A percentile compares a stretch with the other conserved stretches of the same genome.
Evolutionary conservation across 176 grass and related monocot species (phyloP).

Genomic region (Canna indica): DNA sequence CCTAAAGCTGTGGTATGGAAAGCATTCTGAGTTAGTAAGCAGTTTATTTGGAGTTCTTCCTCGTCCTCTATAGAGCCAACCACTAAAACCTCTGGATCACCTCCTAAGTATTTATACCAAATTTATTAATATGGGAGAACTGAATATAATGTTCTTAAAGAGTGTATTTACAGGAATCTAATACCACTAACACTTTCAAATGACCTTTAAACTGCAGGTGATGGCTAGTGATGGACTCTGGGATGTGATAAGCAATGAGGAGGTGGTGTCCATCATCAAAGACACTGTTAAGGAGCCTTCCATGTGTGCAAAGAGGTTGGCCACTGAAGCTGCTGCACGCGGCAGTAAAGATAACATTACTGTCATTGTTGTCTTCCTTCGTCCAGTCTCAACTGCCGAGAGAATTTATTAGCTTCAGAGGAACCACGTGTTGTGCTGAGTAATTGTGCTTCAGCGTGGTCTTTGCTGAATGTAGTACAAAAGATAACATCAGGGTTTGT

Average conservation of each 20-base stretch:
- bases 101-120: neutral
- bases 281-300: conserved; percentile 85
- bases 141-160: neutral
- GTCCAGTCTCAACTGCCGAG: conserved; percentile 63
- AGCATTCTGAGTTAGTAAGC: no score
- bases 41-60: no score
- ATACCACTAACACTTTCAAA: neutral
- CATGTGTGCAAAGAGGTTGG: conserved; percentile 89
- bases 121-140: neutral
- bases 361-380: conserved; percentile 88
- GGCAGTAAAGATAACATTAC: conserved; percentile 95
- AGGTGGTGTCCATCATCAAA: conserved; percentile 87
- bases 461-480: no score
- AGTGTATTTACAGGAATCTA: neutral
- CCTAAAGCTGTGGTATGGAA: no score
- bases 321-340: conserved; percentile 54
- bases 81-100: no score
- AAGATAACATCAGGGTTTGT: no score
- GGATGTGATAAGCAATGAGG: conserved; percentile 76
- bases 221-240: conserved; percentile 85
- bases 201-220: conserved; percentile 30
- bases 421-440: no score
- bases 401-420: conserved; percentile 45
- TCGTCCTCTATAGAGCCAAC: no score
- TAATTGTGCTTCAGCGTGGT: no score